Evolutionary conservation across 805 yeast species (phyloP), one percentile per base, ranked within the genome.

Genomic region (Ascoidea asiatica): DNA sequence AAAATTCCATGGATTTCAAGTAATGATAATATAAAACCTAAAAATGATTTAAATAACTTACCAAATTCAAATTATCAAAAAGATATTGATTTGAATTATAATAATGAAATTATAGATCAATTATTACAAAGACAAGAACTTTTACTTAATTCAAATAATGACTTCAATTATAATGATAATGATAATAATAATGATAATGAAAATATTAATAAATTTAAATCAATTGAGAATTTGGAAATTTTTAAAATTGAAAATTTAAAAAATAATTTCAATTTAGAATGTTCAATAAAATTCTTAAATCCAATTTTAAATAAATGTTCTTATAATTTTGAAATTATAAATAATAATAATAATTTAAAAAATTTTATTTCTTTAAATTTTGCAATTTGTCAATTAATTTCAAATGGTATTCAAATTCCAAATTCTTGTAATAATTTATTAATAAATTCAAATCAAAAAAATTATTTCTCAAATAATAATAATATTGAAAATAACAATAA

Each of bases 301-400:
- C 42, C 42, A 29, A 40, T 40, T n/a, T 20, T 40, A 15, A 19
- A 40, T 17, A 21, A 40, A 15, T 40, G 42, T 21, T n/a, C 22
- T 4, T 40, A 20, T 29, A 33, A 40, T 15, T 40, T 21, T 21
- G 42, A 40, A 15, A n/a, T n/a, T n/a, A n/a, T n/a, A n/a, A 11
- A 21, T 5, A 7, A 20, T 4, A 29, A 5, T 29, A 33, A 22
- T 19, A 20, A 29, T 20, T 20, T n/a, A 15, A 40, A 40, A 22
- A 20, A 43, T 17, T 39, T 35, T 15, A 37, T 40, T 20, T 40
- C 43, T 7, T 18, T 19, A 8, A n/a, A 15, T n/a, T 35, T 44
- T 8, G 20, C 47, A 3, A n/a, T 44, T 17, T 41, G 47, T 33
- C 47, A 44, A 33, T 20, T 41, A 18, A 29, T 11, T 7, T 29